Evolutionary conservation across 495 filamentous ascomycete species (phyloP).

Genomic region (Tuber aestivum): DNA sequence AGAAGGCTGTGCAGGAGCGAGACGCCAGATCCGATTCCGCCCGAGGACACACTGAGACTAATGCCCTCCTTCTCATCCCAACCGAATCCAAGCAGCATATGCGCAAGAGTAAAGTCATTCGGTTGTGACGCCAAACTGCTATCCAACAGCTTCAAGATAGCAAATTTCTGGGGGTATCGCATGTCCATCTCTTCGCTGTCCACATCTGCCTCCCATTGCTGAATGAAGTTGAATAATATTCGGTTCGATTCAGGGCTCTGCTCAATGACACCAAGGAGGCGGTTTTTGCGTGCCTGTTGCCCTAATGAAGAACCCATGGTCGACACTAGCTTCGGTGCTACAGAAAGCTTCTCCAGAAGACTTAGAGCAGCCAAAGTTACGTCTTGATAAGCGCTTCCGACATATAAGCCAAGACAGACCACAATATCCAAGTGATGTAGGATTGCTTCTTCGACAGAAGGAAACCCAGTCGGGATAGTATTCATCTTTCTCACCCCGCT

Average conservation of each 20-base stretch:
- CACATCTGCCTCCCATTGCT: slow-evolving; percentile 38
- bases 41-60: slow-evolving; percentile 34
- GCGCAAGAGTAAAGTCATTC: slow-evolving; percentile 72
- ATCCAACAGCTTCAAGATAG: slow-evolving; percentile 75
- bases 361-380: slow-evolving; percentile 70
- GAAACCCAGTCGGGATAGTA: slow-evolving; percentile 46
- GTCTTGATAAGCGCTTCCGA: slow-evolving; percentile 67
- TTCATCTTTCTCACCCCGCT: slow-evolving; percentile 42
- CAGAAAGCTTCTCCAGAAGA: slow-evolving; percentile 75
- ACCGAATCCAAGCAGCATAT: slow-evolving; percentile 81
- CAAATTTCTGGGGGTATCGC: slow-evolving; percentile 66
- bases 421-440: slow-evolving; percentile 70
- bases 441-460: slow-evolving; percentile 86
- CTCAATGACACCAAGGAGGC: slow-evolving; percentile 36
- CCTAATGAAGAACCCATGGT: slow-evolving; percentile 49
- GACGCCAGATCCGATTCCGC: slow-evolving; percentile 46
- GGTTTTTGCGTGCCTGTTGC: slow-evolving; percentile 28
- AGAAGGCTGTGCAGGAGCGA: slow-evolving; percentile 82
- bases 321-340: slow-evolving; percentile 65
- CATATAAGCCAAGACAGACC: slow-evolving; percentile 73
- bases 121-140: slow-evolving; percentile 64
- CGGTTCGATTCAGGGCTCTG: slow-evolving; percentile 39
- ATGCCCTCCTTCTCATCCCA: slow-evolving; percentile 49
- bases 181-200: slow-evolving; percentile 27
- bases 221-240: slow-evolving; percentile 41